These are phyloP conservation scores for Tephrocybe sp. DNA, from an alignment of 768 basidiomycete species.

Conservation along the genomic window DNA sequence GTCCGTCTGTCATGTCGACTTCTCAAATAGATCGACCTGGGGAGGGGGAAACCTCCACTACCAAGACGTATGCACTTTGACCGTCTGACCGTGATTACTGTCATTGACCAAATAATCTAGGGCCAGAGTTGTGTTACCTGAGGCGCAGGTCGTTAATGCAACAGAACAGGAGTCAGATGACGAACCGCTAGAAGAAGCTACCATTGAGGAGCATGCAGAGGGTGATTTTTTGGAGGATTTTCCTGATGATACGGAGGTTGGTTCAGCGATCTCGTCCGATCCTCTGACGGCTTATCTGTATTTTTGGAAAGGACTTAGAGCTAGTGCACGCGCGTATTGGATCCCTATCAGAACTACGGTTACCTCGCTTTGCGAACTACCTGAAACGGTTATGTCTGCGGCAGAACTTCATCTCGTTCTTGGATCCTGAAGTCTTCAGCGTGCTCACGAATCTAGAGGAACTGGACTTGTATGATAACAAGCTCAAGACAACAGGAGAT, in stretches of 20 bases:
- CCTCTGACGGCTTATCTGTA: constrained; percentile 2
- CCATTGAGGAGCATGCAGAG: constrained; percentile 46
- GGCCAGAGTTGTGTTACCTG: constrained; percentile 52
- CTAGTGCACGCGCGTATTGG: constrained; percentile 78
- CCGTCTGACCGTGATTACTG: background rate
- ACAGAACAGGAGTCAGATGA: constrained; percentile 44
- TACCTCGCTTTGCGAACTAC: constrained; percentile 69
- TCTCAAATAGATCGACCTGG: background rate
- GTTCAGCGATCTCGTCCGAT: constrained; percentile 17
- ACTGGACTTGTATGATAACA: constrained; percentile 95
- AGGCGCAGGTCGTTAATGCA: constrained; percentile 26
- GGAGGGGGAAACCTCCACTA: background rate
- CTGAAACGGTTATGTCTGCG: constrained; percentile 80
- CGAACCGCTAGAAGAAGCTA: constrained; percentile 39
- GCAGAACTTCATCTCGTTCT: constrained; percentile 76
- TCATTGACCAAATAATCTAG: constrained; percentile 10
- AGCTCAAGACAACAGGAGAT: constrained; percentile 71
- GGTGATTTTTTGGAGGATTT: constrained; percentile 75
- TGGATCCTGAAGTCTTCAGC: constrained; percentile 74
- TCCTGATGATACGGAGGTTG: constrained; percentile 83
- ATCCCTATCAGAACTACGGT: constrained; percentile 63
- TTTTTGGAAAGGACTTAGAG: constrained; percentile 70
- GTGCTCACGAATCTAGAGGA: constrained; percentile 75
- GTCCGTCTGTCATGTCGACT: constrained; percentile 1
- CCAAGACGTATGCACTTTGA: constrained; percentile 11